These are phyloP conservation scores for Pichia heedii DNA, from an alignment of 805 yeast genomes.

Conservation along the genomic window DNA sequence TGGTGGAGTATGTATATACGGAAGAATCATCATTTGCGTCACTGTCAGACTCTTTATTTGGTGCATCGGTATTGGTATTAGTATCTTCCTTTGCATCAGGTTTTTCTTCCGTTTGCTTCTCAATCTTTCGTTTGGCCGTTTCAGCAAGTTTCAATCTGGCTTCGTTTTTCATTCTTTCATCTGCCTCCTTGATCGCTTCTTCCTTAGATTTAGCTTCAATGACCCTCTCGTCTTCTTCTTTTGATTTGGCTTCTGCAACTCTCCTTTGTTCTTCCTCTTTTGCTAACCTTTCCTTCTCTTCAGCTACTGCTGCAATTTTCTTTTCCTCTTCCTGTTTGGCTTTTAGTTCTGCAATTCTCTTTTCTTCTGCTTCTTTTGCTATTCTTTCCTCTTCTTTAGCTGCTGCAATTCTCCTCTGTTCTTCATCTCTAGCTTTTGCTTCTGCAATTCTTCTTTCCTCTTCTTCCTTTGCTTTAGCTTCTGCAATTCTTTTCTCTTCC, in stretches of 20 bases:
- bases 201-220: no score
- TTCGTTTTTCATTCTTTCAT: neutral
- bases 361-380: neutral
- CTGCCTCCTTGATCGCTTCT: no score
- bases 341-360: neutral
- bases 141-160: neutral
- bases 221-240: no score
- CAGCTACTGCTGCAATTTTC: neutral
- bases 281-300: conserved; percentile 1
- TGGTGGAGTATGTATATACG: conserved; percentile 27
- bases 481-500: neutral
- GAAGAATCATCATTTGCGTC: conserved; percentile 14
- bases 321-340: neutral
- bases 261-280: neutral
- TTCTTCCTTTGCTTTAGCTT: neutral
- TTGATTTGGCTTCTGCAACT: neutral
- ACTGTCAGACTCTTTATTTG: conserved; percentile 6
- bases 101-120: neutral
- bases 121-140: conserved; percentile 1
- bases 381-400: neutral
- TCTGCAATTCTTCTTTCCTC: no score
- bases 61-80: neutral
- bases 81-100: neutral
- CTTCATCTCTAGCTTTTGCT: neutral
- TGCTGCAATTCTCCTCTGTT: no score